A percentile compares a stretch with the other conserved stretches of the same genome.
Evolutionary conservation across 768 basidiomycete species (phyloP).

Genomic region (Auricularia auricula-judae): DNA sequence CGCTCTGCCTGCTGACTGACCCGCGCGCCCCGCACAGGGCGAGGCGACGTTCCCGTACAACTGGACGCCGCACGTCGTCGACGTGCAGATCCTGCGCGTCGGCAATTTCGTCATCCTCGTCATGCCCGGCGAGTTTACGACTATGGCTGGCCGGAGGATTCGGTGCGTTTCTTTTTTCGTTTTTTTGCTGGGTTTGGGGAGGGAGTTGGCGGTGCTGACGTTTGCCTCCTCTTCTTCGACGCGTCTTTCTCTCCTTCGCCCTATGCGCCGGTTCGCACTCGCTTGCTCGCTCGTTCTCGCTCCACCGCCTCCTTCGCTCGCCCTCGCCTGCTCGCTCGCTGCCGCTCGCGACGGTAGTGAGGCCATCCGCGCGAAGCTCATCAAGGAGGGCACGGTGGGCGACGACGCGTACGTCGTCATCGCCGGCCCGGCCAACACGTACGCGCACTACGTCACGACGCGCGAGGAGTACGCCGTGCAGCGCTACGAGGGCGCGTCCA

Average conservation of each 20-base stretch:
- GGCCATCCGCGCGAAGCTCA: slow-evolving; percentile 52
- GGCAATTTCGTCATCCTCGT: slow-evolving; percentile 69
- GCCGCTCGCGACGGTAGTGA: slow-evolving; percentile 33
- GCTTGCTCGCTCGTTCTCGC: too few relatives aligned
- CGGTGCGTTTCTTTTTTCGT: slow-evolving; percentile 27
- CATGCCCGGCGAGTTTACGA: slow-evolving; percentile 71
- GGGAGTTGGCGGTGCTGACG: too few relatives aligned
- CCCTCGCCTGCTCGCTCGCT: too few relatives aligned
- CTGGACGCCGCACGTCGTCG: slow-evolving; percentile 65
- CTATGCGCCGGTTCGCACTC: too few relatives aligned
- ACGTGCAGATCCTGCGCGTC: slow-evolving; percentile 66
- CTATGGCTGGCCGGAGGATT: slow-evolving; percentile 70
- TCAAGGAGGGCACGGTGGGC: slow-evolving; percentile 51
- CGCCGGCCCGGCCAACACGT: slow-evolving; percentile 75
- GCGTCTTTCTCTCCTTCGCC: too few relatives aligned
- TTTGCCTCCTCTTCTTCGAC: too few relatives aligned
- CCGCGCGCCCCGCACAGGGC: slow-evolving; percentile 10
- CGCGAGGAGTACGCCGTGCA: slow-evolving; percentile 64
- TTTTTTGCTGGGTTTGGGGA: too few relatives aligned
- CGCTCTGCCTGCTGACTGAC: too few relatives aligned
- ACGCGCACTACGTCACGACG: slow-evolving; percentile 64
- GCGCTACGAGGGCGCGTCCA: slow-evolving; percentile 75
- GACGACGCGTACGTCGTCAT: slow-evolving; percentile 64
- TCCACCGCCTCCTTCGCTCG: too few relatives aligned
- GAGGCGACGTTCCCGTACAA: slow-evolving; percentile 51